Evolutionary conservation across 2,329 filamentous ascomycete genomes (phyloP), one percentile per base, ranked within the genome.

Genomic region (Calonectria leucothoes): DNA sequence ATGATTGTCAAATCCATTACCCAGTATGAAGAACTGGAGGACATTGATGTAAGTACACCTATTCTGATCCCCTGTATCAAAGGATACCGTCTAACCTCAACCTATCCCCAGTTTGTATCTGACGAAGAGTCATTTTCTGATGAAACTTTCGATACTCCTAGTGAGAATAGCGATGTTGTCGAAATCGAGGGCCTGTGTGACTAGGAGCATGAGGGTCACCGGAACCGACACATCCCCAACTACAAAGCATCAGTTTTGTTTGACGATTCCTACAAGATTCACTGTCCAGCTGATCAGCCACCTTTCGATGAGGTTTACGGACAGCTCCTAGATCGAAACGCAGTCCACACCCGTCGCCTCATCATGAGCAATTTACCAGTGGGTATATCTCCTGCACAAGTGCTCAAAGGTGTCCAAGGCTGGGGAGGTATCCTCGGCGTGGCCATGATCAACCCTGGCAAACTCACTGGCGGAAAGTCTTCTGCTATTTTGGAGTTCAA

Each of bases 321-420:
- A 20, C 10, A 59, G 1, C 15, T 15, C 5, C 8, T 67, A 12
- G 17, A 31, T 3, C 31, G 6, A 0, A 20, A 17, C 3, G 8
- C 12, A 0, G 11, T 57, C 8, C 25, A 68, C 12, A 79, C 77
- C 11, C 81, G 82, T 0, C 77, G 81, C 0, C 74, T 83, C 0
- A 10, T 82, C 0, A 37, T 84, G 0, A 37, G 59, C 14, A 78
- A 81, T 4, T 69, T 84, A 0, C 82, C 83, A 0, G 29, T 29
- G 0, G 51, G 61, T 0, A 55, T 74, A 2, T 71, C 55, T 0
- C 15, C 70, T 0, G 23, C 72, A 2, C 81, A 82, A 27, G 37
- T 82, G 2, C 59, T 79, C 1, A 51, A 72, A 0, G 78, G 75
- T 1, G 74, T 83, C 8, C 39, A 61, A 1, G 74, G 74, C 10